These are phyloP conservation scores for Corrigiola litoralis DNA, from an alignment of 179 eudicot species.

Conservation along the genomic window DNA sequence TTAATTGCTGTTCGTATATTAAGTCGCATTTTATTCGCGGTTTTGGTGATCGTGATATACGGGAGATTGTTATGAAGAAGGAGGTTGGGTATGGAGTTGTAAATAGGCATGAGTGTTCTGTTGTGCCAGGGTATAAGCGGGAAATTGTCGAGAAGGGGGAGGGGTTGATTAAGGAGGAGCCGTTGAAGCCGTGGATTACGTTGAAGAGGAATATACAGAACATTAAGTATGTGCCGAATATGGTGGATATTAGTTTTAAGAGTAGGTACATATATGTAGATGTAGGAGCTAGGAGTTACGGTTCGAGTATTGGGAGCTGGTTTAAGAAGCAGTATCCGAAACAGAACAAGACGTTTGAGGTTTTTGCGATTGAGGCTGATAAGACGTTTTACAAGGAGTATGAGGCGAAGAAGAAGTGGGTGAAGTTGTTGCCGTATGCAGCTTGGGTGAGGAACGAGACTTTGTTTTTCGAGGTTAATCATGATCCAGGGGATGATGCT, in stretches of 20 bases:
- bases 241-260: slow-evolving; percentile 87
- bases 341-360: slow-evolving; percentile 79
- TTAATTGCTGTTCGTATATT: slow-evolving; percentile 61
- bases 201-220: slow-evolving; percentile 73
- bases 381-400: slow-evolving; percentile 65
- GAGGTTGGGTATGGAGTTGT: slow-evolving; percentile 9
- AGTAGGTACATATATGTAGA: slow-evolving; percentile 74
- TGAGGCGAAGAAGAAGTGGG: slow-evolving; percentile 58
- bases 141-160: slow-evolving; percentile 58
- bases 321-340: slow-evolving; percentile 90
- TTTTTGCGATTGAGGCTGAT: slow-evolving; percentile 91
- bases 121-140: slow-evolving; percentile 62
- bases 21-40: slow-evolving; percentile 40
- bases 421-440: slow-evolving; percentile 74
- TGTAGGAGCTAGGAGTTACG: slow-evolving; percentile 94
- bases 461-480: slow-evolving; percentile 77
- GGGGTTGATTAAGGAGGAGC: slow-evolving; percentile 63
- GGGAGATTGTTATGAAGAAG: slow-evolving; percentile 70
- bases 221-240: slow-evolving; percentile 63
- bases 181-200: slow-evolving; percentile 88
- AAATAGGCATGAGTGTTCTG: slow-evolving; percentile 33
- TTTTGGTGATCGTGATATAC: slow-evolving; percentile 28
- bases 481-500: slow-evolving; percentile 56
- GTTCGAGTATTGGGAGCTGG: slow-evolving; percentile 94
- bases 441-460: slow-evolving; percentile 93